These are phyloP conservation scores for Paraconiothyrium sp. DNA, from an alignment of 2,329 filamentous ascomycete genomes.

Conservation along the genomic window DNA sequence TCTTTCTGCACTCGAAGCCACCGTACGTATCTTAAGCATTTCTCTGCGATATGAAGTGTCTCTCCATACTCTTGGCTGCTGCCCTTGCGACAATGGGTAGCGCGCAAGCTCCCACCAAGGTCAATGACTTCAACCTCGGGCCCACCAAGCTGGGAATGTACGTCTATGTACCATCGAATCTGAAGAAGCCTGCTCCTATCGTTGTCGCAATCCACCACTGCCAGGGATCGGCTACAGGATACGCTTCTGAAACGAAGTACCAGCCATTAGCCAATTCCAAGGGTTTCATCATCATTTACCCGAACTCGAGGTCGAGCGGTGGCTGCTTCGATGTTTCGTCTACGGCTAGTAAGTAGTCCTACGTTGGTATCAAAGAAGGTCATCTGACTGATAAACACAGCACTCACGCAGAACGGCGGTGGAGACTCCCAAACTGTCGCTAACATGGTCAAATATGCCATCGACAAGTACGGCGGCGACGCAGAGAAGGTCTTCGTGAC, in stretches of 20 bases:
- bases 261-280: slow-evolving; percentile 25
- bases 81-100: slow-evolving; percentile 18
- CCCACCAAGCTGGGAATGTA: slow-evolving; percentile 61
- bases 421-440: slow-evolving; percentile 33
- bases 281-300: slow-evolving; percentile 32
- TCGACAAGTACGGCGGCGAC: slow-evolving; percentile 30
- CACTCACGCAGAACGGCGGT: slow-evolving; percentile 33
- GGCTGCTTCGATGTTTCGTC: slow-evolving; percentile 36
- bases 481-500: slow-evolving; percentile 22
- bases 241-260: slow-evolving; percentile 24
- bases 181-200: slow-evolving; percentile 53
- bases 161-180: slow-evolving; percentile 57
- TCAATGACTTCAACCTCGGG: slow-evolving; percentile 56
- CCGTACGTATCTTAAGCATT: neutral
- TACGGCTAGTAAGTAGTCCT: slow-evolving; percentile 21
- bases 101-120: slow-evolving; percentile 37
- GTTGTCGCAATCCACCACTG: slow-evolving; percentile 33
- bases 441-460: slow-evolving; percentile 34
- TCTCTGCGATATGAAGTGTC: slow-evolving; percentile 7
- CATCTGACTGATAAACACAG: slow-evolving; percentile 11
- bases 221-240: slow-evolving; percentile 28
- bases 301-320: slow-evolving; percentile 30
- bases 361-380: no score
- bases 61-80: slow-evolving; percentile 10
- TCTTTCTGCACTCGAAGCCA: neutral